Evolutionary conservation across 2,329 filamentous ascomycete species (phyloP), one percentile per base, ranked within the genome.

Genomic region (Cytospora chrysosperma): DNA sequence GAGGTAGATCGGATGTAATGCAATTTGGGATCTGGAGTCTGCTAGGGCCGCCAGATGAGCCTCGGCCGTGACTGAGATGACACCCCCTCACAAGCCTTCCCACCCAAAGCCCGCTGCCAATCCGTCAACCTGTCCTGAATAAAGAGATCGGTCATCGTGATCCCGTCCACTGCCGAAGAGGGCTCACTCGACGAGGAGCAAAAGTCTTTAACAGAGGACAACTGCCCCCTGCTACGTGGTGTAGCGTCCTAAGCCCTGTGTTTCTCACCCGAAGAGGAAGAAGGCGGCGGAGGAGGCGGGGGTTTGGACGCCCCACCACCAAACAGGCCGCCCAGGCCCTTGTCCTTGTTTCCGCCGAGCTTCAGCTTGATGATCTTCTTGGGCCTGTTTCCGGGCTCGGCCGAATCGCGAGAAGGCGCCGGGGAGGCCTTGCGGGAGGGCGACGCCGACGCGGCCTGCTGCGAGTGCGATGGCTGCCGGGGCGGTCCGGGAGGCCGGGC

Each of bases 301-400:
- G 37, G 21, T n/a, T 47, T 47, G n/a, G 43, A 28, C 28, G 9
- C 28, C 28, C 28, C 28, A 30, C 28, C 28, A 27, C 52, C 28
- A 55, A 53, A 37, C 12, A 37, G 21, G 28, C 51, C 52, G 12
- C 27, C 19, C 40, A 55, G 30, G 21, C 37, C 47, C 59, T 50
- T 61, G 37, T 61, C 54, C 12, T 53, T 50, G 28, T 50, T 53
- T 19, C 53, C 24, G 34, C 52, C 57, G 37, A 65, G 53, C 57
- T 65, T 67, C 28, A 67, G 51, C 53, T 67, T 65, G 27, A 67
- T 53, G 4, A 67, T 40, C 43, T 58, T 64, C 21, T 63, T 62
- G 5, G 51, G 61, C 43, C 49, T 51, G 56, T 58, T 8, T 8
- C 37, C 37, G 7, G 61, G 57, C 50, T 57, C 58, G 9, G 58